Conservation (phyloP, 768 basidiomycete species). For the Boletus sensibilis region DNA sequence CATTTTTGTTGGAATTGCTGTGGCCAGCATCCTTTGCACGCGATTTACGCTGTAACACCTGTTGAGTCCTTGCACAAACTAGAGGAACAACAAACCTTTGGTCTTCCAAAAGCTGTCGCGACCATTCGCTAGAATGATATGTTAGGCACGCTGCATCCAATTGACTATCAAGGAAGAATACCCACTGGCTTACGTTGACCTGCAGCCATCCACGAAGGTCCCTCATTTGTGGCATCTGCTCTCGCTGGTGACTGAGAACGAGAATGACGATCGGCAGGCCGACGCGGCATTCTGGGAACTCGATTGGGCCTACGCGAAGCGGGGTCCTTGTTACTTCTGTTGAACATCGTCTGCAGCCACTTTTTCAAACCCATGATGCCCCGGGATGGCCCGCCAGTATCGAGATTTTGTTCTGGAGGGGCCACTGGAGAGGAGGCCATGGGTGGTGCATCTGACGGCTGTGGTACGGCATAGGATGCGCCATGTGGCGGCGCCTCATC, state of each 20-base stretch:
- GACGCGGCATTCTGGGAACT: not conserved
- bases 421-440: not conserved
- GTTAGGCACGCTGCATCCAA: too few species aligned
- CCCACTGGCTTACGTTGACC: too few species aligned
- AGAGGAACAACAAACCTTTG: too few species aligned
- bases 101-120: too few species aligned
- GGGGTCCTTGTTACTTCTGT: not conserved
- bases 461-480: not conserved
- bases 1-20: too few species aligned
- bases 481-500: not conserved
- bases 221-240: not conserved
- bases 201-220: not conserved
- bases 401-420: not conserved
- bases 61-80: too few species aligned
- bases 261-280: not conserved
- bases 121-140: too few species aligned
- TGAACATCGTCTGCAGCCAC: not conserved
- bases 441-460: not conserved
- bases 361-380: not conserved
- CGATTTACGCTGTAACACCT: too few species aligned
- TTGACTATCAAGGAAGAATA: too few species aligned
- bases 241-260: not conserved
- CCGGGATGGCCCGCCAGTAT: not conserved
- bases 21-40: too few species aligned
- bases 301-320: not conserved